Evolutionary conservation across 352 stramenopile genomes (phyloP), one percentile per base, ranked within the genome.

Genomic region (Pythium chondricola): DNA sequence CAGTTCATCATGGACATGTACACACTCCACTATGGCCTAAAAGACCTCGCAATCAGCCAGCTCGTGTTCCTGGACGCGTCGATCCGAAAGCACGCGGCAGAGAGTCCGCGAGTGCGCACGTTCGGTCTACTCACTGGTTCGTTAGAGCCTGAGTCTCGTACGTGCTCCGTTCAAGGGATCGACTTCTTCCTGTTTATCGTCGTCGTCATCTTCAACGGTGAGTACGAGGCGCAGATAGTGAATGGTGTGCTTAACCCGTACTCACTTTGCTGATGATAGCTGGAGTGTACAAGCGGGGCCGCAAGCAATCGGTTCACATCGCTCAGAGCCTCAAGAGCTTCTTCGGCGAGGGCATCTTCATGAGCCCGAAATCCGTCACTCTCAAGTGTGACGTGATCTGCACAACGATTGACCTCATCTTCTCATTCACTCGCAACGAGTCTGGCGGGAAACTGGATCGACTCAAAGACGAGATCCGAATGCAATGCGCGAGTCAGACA

Each of bases 1-100:
- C 71, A 87, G 51, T 87, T 86, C 44, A 88, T 90, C 32, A 83
- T 85, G 65, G 79, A 90, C 49, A 82, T 90, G 69, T 90, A 87
- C 44, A 76, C 85, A 24, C 63, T 90, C 9, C 78, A 90, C 53
- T 87, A 90, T 46, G 79, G 75, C 0, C 67, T 90, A 26, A 87
- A 87, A 42, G 79, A 87, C 38, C 65, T 90, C 20, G 79, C 79
- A 14, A 83, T 88, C 58, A 87, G 79, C 31, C 75, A 90, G 39
- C 62, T 90, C 27, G 71, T 90, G 37, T 88, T 85, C 56, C 67
- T 90, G 27, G 79, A 90, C 29, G 75, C 74, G 13, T 73, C 74
- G 6, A 83, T 90, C 33, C 75, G 76, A 11, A 86, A 85, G 44
- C 67, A 83, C 37, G 68, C 74, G 21, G 48, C 77, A 52, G 78